Conservation (phyloP, 164 flowering plant genomes). For the Stephania japonica region DNA sequence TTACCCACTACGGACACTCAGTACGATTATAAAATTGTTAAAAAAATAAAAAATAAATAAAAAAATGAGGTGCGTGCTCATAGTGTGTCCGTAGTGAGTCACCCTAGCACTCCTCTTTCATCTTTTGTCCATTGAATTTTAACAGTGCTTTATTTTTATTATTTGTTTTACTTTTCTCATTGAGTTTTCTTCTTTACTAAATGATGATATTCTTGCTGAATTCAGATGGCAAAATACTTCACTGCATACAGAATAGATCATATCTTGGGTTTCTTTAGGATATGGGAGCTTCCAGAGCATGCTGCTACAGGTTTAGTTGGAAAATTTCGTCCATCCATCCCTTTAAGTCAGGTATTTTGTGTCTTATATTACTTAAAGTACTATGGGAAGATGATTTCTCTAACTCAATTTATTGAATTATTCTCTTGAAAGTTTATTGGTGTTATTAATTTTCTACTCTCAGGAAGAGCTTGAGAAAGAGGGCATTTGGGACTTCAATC, state of each 20-base stretch:
- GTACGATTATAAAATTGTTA: too few species aligned
- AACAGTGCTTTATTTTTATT: neutral
- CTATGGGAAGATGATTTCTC: neutral
- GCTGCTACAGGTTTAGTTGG: constrained; percentile 85
- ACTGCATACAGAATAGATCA: constrained; percentile 98
- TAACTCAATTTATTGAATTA: neutral
- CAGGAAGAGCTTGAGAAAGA: constrained; percentile 96
- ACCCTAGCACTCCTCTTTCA: too few species aligned
- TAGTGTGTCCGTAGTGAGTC: too few species aligned
- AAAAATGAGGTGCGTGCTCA: too few species aligned
- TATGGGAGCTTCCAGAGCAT: constrained; percentile 98
- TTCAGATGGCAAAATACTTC: constrained; percentile 91
- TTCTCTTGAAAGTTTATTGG: neutral
- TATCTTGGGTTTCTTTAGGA: constrained; percentile 92
- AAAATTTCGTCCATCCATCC: constrained; percentile 91
- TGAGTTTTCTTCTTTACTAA: neutral
- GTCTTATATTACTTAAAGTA: neutral
- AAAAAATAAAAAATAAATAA: too few species aligned
- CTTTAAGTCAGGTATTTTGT: constrained; percentile 72
- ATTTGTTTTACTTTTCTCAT: neutral
- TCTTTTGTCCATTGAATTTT: neutral
- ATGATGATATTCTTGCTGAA: constrained; percentile 2
- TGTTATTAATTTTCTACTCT: neutral
- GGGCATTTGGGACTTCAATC: constrained; percentile 89
- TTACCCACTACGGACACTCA: too few species aligned